Conservation (phyloP, 305 asterid genomes). For the Lippia alba region DNA sequence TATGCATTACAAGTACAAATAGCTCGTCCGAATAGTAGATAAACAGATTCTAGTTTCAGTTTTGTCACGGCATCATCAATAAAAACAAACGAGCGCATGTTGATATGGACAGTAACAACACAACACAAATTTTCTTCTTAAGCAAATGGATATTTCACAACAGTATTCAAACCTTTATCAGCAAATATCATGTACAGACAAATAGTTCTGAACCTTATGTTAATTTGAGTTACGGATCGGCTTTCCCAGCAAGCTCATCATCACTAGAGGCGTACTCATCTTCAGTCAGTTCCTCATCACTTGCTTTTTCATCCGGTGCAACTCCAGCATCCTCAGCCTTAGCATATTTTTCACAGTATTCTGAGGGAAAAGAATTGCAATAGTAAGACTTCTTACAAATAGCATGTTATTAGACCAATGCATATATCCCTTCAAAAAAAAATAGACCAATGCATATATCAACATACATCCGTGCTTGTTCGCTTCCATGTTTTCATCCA, state of each 20-base stretch:
- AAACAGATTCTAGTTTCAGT: no score
- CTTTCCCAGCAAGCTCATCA: conserved; percentile 78
- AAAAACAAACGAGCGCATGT: no score
- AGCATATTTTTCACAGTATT: conserved; percentile 78
- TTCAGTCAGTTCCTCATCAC: conserved; percentile 77
- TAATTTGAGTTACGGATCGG: conserved; percentile 57
- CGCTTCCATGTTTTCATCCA: no score
- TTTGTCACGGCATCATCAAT: no score
- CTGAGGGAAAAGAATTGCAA: conserved; percentile 43
- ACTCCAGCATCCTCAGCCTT: conserved; percentile 83
- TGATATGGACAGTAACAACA: not conserved
- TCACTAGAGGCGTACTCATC: conserved; percentile 74
- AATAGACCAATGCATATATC: not conserved
- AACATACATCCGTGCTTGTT: not conserved
- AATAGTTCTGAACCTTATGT: conserved; percentile 28
- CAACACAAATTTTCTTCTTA: conserved; percentile 30
- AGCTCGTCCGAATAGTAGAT: no score
- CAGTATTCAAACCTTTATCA: conserved; percentile 43
- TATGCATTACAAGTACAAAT: no score
- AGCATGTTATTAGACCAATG: not conserved
- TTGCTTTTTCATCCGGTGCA: conserved; percentile 64
- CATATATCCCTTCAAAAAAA: no score
- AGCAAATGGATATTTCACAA: conserved; percentile 35
- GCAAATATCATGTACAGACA: conserved; percentile 58
- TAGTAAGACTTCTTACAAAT: conserved; percentile 18